phyloP scores from a whole-genome alignment of 768 basidiomycete genomes.

The Lepiota venenata region DNA sequence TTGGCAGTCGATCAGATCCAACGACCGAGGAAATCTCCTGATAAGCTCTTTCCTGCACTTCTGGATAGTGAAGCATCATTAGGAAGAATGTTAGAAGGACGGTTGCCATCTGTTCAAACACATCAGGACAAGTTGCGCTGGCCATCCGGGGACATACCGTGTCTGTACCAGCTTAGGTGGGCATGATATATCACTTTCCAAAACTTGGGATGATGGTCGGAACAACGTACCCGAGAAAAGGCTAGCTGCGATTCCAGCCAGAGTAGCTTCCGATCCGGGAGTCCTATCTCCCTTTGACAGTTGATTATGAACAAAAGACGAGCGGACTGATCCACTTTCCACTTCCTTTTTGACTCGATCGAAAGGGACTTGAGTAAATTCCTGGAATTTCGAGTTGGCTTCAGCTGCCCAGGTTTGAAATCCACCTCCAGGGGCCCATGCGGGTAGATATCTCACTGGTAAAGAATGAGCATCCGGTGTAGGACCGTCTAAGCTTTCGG shows the following conservation, averaged over 20 bases:
- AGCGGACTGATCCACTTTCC: neutral
- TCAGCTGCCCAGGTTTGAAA: neutral
- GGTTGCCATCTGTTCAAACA: neutral
- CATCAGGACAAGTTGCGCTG: neutral
- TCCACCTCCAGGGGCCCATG: neutral
- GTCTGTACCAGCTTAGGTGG: neutral
- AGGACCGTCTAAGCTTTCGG: no score
- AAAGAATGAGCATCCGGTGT: neutral
- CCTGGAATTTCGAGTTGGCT: neutral
- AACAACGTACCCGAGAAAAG: neutral
- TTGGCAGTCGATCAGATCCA: constrained; percentile 16
- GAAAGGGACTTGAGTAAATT: neutral
- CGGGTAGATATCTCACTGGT: neutral
- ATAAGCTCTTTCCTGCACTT: constrained; percentile 17
- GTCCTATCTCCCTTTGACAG: neutral
- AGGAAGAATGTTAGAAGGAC: neutral
- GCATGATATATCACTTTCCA: no score
- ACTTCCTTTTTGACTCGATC: neutral
- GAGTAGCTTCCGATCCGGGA: neutral
- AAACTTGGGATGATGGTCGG: neutral
- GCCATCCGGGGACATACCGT: neutral
- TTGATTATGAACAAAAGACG: constrained; percentile 1
- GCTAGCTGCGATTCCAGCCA: neutral
- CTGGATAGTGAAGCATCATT: constrained; percentile 7
- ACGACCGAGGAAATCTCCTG: constrained; percentile 20